A percentile compares a stretch with the other conserved stretches of the same genome.
These are phyloP conservation scores for Candida golubevii DNA, from an alignment of 805 yeast genomes.

Conservation along the genomic window DNA sequence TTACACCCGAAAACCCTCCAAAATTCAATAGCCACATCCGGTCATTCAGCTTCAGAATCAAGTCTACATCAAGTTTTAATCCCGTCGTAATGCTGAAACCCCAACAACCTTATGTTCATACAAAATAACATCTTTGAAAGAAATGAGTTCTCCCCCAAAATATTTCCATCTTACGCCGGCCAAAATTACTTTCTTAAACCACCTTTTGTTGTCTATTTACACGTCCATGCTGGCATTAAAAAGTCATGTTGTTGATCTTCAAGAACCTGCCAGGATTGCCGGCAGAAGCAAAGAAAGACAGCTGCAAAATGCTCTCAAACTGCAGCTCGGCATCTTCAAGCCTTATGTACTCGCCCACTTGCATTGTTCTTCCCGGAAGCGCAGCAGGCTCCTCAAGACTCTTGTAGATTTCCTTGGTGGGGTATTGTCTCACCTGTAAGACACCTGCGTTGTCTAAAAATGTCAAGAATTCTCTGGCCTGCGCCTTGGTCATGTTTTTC, in stretches of 20 bases:
- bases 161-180: no score
- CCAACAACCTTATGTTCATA: no score
- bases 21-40: no score
- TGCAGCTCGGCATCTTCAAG: slow-evolving; percentile 22
- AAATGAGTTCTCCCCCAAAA: no score
- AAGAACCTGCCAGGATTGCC: slow-evolving; percentile 39
- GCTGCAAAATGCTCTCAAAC: slow-evolving; percentile 26
- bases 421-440: slow-evolving; percentile 32
- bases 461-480: slow-evolving; percentile 27
- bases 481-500: slow-evolving; percentile 27
- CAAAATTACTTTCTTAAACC: no score
- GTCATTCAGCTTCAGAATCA: no score
- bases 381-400: slow-evolving; percentile 12
- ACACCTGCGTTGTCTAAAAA: slow-evolving; percentile 32
- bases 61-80: no score
- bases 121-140: no score
- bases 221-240: not conserved
- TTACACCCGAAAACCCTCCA: no score
- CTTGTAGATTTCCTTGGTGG: slow-evolving; percentile 22
- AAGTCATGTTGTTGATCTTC: slow-evolving; percentile 25
- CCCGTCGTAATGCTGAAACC: no score
- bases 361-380: slow-evolving; percentile 1
- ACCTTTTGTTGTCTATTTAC: no score
- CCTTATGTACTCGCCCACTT: slow-evolving; percentile 17
- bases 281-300: slow-evolving; percentile 30